Conservation (phyloP, 495 filamentous ascomycete species). For the Mytilinidion resinicola region DNA sequence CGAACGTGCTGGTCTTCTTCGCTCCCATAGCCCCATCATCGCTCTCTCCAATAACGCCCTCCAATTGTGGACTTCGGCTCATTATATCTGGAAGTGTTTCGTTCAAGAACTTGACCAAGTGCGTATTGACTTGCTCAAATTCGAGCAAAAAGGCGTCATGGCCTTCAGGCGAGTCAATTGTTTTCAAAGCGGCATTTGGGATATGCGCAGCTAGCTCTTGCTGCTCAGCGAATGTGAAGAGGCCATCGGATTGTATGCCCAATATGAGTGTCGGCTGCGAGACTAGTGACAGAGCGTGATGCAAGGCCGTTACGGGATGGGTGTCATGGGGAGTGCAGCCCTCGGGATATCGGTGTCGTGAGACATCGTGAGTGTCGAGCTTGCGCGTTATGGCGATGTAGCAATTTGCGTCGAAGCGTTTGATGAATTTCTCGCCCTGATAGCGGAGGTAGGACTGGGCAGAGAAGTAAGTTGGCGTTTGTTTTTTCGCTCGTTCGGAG, state of each 20-base stretch:
- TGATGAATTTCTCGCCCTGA: conserved; percentile 93
- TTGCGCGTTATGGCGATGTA: conserved; percentile 99
- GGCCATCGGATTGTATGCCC: conserved; percentile 88
- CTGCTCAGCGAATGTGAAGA: conserved; percentile 96
- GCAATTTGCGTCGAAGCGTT: conserved; percentile 94
- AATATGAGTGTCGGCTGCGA: conserved; percentile 83
- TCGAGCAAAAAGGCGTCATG: conserved; percentile 95
- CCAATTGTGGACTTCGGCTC: conserved; percentile 50
- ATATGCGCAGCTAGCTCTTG: conserved; percentile 82
- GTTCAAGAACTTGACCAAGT: conserved; percentile 77
- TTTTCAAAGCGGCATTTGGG: conserved; percentile 66
- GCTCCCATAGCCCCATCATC: conserved; percentile 35
- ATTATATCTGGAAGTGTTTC: conserved; percentile 84
- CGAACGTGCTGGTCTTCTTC: conserved; percentile 81
- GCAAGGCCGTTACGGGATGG: conserved; percentile 43
- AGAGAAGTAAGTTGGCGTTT: conserved; percentile 83
- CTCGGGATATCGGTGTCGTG: conserved; percentile 52
- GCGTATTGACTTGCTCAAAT: conserved; percentile 90
- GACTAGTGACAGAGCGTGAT: conserved; percentile 70
- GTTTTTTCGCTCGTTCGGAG: conserved; percentile 36
- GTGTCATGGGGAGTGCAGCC: conserved; percentile 8
- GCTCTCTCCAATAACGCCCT: conserved; percentile 36
- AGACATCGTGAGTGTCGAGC: conserved; percentile 96
- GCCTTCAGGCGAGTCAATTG: conserved; percentile 87
- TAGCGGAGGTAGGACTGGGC: conserved; percentile 98